phyloP scores from a whole-genome alignment of 192 early-diverging fungal species.

The Coemansia furcata region DNA sequence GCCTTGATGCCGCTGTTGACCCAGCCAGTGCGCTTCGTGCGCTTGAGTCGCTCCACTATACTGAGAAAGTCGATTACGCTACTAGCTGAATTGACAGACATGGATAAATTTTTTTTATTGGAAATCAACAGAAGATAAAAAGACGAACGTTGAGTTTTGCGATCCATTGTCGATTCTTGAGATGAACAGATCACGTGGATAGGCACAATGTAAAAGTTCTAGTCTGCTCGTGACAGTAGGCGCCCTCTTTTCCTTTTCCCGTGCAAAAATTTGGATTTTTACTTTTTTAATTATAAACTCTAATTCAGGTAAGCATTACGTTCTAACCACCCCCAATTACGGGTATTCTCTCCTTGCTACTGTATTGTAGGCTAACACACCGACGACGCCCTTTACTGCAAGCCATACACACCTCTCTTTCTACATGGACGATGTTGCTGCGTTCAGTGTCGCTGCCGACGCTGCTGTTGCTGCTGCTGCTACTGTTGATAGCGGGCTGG shows the following conservation, averaged over 20 bases:
- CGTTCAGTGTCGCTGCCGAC: background rate
- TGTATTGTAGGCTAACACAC: background rate
- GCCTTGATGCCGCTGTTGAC: slow-evolving; percentile 63
- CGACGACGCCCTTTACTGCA: background rate
- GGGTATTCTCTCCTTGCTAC: background rate
- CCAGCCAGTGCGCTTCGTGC: slow-evolving; percentile 94
- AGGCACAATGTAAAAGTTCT: background rate
- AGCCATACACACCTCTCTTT: background rate
- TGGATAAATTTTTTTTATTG: background rate
- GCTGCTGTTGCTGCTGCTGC: background rate
- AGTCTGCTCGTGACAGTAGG: background rate
- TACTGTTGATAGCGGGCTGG: background rate
- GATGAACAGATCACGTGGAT: background rate
- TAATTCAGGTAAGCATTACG: background rate
- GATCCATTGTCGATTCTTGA: background rate
- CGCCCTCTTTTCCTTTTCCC: too few species aligned
- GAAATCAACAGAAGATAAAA: background rate
- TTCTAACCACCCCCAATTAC: background rate
- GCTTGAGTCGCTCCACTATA: slow-evolving; percentile 80
- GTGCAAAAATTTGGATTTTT: background rate
- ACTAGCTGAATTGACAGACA: slow-evolving; percentile 18
- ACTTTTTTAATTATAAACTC: background rate
- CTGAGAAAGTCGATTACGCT: slow-evolving; percentile 73
- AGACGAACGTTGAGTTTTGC: background rate
- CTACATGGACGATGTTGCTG: background rate